These are phyloP conservation scores for Clitopilus passeckerianus DNA, from an alignment of 768 basidiomycete genomes.

Conservation along the genomic window DNA sequence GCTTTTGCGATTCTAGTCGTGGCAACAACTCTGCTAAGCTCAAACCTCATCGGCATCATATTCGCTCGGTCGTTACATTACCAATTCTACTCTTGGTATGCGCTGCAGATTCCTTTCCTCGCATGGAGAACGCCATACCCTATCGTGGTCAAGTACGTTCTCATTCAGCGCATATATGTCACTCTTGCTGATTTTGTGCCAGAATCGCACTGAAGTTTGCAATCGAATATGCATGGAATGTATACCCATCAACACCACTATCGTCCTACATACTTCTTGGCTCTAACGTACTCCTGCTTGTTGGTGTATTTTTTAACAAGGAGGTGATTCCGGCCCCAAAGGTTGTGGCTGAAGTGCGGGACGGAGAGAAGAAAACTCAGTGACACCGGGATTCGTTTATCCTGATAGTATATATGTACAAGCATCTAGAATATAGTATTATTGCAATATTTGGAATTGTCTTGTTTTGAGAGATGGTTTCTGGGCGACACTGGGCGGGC, in stretches of 20 bases:
- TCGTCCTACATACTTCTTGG: conserved; percentile 22
- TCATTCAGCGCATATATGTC: not conserved
- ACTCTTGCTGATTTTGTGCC: conserved; percentile 6
- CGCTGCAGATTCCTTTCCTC: conserved; percentile 82
- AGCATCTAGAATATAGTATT: not conserved
- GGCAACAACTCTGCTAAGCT: conserved; percentile 80
- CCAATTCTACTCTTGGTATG: conserved; percentile 99
- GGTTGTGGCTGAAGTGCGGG: not conserved
- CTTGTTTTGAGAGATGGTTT: too few species aligned
- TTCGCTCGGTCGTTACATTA: conserved; percentile 96
- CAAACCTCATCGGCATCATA: conserved; percentile 86
- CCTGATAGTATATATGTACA: not conserved
- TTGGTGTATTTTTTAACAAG: conserved; percentile 27
- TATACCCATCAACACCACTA: conserved; percentile 71
- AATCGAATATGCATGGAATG: conserved; percentile 87
- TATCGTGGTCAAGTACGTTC: conserved; percentile 50
- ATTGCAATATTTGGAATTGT: too few species aligned
- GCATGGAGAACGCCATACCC: conserved; percentile 72
- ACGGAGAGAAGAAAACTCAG: conserved; percentile 7
- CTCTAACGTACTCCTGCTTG: conserved; percentile 20
- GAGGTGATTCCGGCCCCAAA: not conserved
- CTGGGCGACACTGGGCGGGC: too few species aligned
- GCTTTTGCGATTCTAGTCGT: conserved; percentile 45
- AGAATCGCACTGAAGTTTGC: conserved; percentile 57
- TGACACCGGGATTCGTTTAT: not conserved